These are phyloP conservation scores for Trametes elegans DNA, from an alignment of 768 basidiomycete species.

Conservation along the genomic window DNA sequence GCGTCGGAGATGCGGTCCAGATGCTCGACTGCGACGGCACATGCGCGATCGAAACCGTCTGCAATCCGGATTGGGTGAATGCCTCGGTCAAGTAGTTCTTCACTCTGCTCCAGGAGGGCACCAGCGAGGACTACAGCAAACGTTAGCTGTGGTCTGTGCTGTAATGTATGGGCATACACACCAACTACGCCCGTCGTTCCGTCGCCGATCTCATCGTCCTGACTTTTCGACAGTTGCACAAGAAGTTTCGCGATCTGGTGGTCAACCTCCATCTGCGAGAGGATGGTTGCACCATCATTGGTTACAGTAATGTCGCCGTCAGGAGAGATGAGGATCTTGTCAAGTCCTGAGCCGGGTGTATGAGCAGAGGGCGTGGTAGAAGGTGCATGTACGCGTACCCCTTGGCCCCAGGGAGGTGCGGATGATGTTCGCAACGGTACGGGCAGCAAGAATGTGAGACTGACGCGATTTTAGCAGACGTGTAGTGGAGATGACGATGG, in stretches of 20 bases:
- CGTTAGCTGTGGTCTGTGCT: neutral
- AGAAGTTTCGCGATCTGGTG: slow-evolving; percentile 98
- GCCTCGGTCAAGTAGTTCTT: slow-evolving; percentile 96
- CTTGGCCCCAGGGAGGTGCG: slow-evolving; percentile 93
- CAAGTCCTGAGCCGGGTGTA: slow-evolving; percentile 58
- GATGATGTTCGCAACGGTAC: slow-evolving; percentile 91
- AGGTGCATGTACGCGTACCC: slow-evolving; percentile 46
- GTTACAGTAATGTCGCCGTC: slow-evolving; percentile 99
- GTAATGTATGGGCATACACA: slow-evolving; percentile 40
- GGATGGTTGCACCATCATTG: slow-evolving; percentile 98
- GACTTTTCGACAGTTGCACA: slow-evolving; percentile 94
- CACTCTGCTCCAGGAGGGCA: slow-evolving; percentile 91
- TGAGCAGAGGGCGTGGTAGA: neutral
- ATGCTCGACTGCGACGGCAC: slow-evolving; percentile 84
- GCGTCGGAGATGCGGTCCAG: slow-evolving; percentile 89
- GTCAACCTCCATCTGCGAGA: slow-evolving; percentile 98
- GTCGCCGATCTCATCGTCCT: slow-evolving; percentile 99
- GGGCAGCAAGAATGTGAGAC: slow-evolving; percentile 95
- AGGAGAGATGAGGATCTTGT: slow-evolving; percentile 92
- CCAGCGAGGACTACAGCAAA: slow-evolving; percentile 82
- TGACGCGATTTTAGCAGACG: slow-evolving; percentile 31
- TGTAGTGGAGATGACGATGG: slow-evolving; percentile 3
- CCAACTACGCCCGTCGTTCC: slow-evolving; percentile 99
- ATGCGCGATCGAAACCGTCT: slow-evolving; percentile 97
- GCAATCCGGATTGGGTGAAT: slow-evolving; percentile 99